Evolutionary conservation across 1,284 basidiomycete genomes (phyloP), one percentile per base, ranked within the genome.

Genomic region (Ceratorhiza oryzae-sativae): DNA sequence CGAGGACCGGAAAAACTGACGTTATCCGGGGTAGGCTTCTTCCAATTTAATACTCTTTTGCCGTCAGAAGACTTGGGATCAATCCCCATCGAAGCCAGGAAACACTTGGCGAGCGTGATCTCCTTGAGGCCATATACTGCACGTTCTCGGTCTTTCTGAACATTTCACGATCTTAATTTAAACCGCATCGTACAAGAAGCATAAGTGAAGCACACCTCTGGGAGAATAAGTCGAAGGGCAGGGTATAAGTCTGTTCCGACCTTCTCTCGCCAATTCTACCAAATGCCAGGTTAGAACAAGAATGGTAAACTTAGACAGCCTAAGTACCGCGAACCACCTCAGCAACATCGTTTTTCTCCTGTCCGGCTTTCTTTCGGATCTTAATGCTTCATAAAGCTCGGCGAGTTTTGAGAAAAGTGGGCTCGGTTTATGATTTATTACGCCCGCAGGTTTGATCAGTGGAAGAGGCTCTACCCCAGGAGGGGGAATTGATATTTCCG

Each of bases 71-170:
- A 90, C 77, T 88, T 88, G 77, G 82, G 86, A 59, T 90, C 88
- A 0, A 98, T 83, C 0, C 92, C 93, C 46, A 98, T 91, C 0
- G 95, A 85, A 74, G 92, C 90, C 81, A 95, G 93, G 78, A 95
- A 96, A 10, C 87, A 88, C 80, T 94, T 95, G 1, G 94, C 94
- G 1, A 98, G 82, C 77, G 91, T 92, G 80, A 91, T 91, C 82
- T 98, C 96, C 79, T 97, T 97, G 75, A 97, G 80, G 9, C 93
- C 92, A 80, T 97, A 98, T 0, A 94, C 89, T 0, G 93, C 86
- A 61, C 95, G 87, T 75, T 97, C 93, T 41, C 91, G 86, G 79
- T 98, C 95, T 86, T 94, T 92, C 94, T 97, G 78, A n/a, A n/a
- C 15, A 45, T 12, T 18, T 12, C 46, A 46, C 9, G 49, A 39